phyloP scores from a whole-genome alignment of 345 rosid species.

The Ricinus communis region DNA sequence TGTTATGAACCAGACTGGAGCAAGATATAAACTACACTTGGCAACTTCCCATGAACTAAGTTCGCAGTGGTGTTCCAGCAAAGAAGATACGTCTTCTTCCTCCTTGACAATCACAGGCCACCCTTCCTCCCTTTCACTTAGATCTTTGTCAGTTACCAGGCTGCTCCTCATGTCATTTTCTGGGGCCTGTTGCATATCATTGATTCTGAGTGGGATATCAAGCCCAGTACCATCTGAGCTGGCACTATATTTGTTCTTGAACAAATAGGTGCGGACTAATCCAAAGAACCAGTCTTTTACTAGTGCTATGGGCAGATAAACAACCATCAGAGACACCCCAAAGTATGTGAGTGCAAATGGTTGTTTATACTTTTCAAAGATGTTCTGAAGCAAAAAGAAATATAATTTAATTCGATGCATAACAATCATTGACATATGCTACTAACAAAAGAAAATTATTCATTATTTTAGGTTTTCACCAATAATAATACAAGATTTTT shows the following conservation, averaged over 20 bases:
- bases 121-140: constrained; percentile 49
- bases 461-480: too few relatives aligned
- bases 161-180: constrained; percentile 27
- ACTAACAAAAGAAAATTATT: neutral
- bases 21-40: constrained; percentile 49
- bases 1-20: constrained; percentile 68
- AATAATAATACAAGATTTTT: neutral
- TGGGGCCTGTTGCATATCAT: constrained; percentile 21
- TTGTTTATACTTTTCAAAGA: constrained; percentile 52
- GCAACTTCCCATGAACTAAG: constrained; percentile 40
- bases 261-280: constrained; percentile 13
- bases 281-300: constrained; percentile 47
- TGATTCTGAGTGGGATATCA: constrained; percentile 43
- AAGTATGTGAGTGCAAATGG: constrained; percentile 64
- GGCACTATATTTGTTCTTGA: constrained; percentile 13
- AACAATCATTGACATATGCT: neutral
- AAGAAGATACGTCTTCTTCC: constrained; percentile 25
- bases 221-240: constrained; percentile 24
- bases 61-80: constrained; percentile 21
- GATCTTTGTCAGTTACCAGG: constrained; percentile 32
- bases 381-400: constrained; percentile 38
- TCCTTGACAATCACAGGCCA: constrained; percentile 35
- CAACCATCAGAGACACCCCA: constrained; percentile 65
- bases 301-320: constrained; percentile 49
- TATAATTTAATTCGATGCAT: neutral